Evolutionary conservation across 176 grass and related monocot species (phyloP).

Genomic region (Dendrocalamus sinicus): DNA sequence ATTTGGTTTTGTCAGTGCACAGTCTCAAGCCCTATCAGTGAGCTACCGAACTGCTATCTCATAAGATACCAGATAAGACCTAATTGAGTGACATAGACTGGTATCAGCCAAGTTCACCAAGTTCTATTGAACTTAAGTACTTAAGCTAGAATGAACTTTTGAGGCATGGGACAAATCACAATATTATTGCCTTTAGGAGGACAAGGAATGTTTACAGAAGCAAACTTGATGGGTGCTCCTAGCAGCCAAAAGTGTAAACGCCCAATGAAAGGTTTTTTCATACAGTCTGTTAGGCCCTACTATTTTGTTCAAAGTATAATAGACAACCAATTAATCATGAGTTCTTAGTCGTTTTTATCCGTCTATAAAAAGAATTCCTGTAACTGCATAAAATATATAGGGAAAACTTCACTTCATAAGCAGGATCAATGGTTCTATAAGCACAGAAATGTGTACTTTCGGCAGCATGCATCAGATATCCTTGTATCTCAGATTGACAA

Average conservation of each 20-base stretch:
- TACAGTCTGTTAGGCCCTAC: constrained; percentile 7
- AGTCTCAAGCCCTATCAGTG: constrained; percentile 4
- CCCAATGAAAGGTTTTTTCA: neutral
- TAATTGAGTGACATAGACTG: neutral
- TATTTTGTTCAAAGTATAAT: neutral
- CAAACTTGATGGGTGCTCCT: constrained; percentile 3
- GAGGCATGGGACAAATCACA: constrained; percentile 7
- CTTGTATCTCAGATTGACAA: neutral
- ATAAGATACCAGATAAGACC: neutral
- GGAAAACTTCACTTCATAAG: constrained; percentile 4
- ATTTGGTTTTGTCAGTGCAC: constrained; percentile 7
- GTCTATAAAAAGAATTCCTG: neutral
- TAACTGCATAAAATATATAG: constrained; percentile 7
- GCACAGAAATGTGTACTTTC: neutral
- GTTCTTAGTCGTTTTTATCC: neutral
- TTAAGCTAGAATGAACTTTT: neutral
- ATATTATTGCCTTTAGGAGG: neutral
- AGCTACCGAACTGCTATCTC: neutral
- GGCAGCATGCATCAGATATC: neutral
- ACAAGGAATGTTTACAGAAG: neutral
- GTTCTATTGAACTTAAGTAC: constrained; percentile 18
- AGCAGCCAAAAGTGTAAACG: neutral
- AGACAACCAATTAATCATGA: neutral
- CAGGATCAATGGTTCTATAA: constrained; percentile 27
- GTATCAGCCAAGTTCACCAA: neutral